These are phyloP conservation scores for Epichloe scottii DNA, from an alignment of 2,329 filamentous ascomycete genomes.

Conservation along the genomic window DNA sequence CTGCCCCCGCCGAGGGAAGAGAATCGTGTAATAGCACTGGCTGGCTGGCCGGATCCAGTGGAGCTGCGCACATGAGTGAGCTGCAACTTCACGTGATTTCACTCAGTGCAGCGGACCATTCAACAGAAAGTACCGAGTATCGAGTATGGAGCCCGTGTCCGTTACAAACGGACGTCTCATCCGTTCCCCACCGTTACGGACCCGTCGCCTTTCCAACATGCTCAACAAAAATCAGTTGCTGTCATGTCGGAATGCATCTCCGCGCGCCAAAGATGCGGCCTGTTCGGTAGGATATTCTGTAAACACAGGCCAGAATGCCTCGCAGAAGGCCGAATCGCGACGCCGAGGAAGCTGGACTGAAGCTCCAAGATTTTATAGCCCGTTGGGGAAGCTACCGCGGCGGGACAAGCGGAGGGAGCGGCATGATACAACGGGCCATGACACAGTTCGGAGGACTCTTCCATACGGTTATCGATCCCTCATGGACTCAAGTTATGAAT, in stretches of 20 bases:
- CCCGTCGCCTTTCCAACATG: too few species aligned
- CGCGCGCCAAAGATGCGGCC: too few species aligned
- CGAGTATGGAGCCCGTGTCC: not conserved
- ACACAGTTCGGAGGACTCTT: too few species aligned
- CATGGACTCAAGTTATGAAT: too few species aligned
- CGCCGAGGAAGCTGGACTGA: not conserved
- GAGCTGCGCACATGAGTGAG: not conserved
- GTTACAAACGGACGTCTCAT: not conserved
- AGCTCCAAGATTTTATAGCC: not conserved
- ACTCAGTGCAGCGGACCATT: not conserved
- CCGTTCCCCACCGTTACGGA: not conserved
- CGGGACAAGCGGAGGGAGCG: not conserved
- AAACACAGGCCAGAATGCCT: not conserved
- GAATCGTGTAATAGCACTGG: not conserved
- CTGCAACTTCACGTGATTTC: too few species aligned
- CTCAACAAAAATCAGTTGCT: too few species aligned
- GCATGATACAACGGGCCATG: too few species aligned
- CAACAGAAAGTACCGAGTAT: not conserved
- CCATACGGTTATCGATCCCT: too few species aligned
- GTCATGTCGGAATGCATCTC: too few species aligned
- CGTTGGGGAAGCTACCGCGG: too few species aligned
- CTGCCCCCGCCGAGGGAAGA: not conserved
- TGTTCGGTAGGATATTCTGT: too few species aligned
- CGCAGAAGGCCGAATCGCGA: not conserved
- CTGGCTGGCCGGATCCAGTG: not conserved